Evolutionary conservation across 176 grass and related monocot species (phyloP).

Genomic region (Cocos nucifera): DNA sequence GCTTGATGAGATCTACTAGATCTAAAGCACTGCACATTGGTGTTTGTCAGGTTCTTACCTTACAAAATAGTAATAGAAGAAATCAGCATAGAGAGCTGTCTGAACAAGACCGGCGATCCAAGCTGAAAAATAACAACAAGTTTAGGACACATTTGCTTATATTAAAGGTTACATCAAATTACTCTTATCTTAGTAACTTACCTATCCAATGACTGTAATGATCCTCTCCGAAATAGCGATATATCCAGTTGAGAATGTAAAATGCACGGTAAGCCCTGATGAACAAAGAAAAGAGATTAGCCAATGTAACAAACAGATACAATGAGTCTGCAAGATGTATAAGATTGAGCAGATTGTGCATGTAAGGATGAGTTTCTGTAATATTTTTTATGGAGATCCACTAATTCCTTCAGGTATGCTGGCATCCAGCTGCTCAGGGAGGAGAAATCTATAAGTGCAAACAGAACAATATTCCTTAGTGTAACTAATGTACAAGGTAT

Average conservation of each 20-base stretch:
- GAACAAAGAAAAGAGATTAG: not conserved
- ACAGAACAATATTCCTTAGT: no score
- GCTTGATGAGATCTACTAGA: not conserved
- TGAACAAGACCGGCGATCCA: conserved; percentile 91
- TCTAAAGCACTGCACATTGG: not conserved
- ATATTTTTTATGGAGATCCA: no score
- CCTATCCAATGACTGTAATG: conserved; percentile 77
- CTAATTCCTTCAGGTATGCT: no score
- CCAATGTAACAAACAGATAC: no score
- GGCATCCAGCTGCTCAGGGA: no score
- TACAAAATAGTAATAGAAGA: conserved; percentile 96
- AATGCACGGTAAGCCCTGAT: conserved; percentile 83
- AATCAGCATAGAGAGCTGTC: conserved; percentile 84
- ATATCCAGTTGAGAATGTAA: conserved; percentile 95
- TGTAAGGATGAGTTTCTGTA: no score
- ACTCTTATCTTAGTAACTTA: conserved; percentile 25
- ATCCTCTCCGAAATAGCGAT: conserved; percentile 69
- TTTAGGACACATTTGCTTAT: not conserved
- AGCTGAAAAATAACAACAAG: conserved; percentile 29
- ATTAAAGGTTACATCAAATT: not conserved
- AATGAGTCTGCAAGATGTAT: no score
- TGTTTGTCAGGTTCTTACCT: conserved; percentile 40
- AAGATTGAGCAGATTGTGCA: no score
- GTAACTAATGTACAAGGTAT: no score
- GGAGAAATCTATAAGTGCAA: no score